These are phyloP conservation scores for Trichosporon sp. DNA, from an alignment of 1,284 basidiomycete genomes.

Conservation along the genomic window DNA sequence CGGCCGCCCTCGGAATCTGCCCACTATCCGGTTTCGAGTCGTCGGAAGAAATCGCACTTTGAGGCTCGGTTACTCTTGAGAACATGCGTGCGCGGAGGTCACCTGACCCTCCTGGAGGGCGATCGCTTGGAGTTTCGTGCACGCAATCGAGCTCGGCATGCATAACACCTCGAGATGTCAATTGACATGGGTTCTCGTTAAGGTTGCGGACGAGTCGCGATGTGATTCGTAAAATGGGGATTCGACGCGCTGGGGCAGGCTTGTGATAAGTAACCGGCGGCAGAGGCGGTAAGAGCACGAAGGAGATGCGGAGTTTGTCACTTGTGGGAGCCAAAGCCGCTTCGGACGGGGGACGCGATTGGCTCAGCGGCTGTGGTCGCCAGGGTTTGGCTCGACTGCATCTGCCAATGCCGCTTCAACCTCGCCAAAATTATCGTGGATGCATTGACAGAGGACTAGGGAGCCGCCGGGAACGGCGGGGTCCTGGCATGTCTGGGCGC, in stretches of 20 bases:
- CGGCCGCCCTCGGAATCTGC: background rate
- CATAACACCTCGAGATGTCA: background rate
- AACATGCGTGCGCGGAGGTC: background rate
- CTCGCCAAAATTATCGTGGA: background rate
- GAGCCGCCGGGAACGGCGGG: slow-evolving; percentile 2
- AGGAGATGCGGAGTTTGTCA: slow-evolving; percentile 4
- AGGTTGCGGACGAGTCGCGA: slow-evolving; percentile 2
- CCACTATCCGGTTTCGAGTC: background rate
- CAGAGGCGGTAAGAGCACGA: slow-evolving; percentile 7
- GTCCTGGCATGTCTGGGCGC: background rate
- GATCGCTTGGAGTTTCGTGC: slow-evolving; percentile 8
- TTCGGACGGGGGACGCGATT: background rate
- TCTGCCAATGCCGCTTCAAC: slow-evolving; percentile 19
- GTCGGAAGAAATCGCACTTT: slow-evolving; percentile 16
- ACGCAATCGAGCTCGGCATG: slow-evolving; percentile 7
- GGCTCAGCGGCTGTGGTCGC: background rate
- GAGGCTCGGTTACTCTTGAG: slow-evolving; percentile 1
- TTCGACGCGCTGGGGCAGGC: background rate
- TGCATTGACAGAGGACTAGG: background rate
- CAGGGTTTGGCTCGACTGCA: background rate
- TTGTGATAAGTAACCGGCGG: background rate
- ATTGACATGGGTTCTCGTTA: background rate
- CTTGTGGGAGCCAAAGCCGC: slow-evolving; percentile 10
- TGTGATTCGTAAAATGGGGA: slow-evolving; percentile 17
- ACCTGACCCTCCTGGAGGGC: background rate